Conservation (phyloP, 1,139 yeast genomes). For the Protomyces macrosporus region DNA sequence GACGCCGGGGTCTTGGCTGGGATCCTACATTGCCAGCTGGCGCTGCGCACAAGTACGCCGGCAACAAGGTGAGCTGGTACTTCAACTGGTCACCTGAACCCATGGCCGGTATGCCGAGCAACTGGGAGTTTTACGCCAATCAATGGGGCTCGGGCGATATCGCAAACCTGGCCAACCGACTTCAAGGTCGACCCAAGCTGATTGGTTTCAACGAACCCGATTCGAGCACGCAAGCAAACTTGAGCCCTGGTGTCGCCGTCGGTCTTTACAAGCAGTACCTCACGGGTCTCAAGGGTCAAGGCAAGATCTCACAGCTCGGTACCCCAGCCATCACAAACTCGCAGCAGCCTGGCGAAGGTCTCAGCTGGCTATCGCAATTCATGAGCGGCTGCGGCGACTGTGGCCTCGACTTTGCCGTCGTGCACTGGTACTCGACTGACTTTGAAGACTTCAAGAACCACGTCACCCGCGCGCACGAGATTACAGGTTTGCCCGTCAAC, state of each 20-base stretch:
- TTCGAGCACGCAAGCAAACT: constrained; percentile 18
- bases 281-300: constrained; percentile 3
- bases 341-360: constrained; percentile 10
- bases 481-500: constrained; percentile 22
- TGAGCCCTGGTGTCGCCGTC: constrained; percentile 10
- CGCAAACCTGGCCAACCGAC: constrained; percentile 5
- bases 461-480: constrained; percentile 16
- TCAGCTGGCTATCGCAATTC: constrained; percentile 15
- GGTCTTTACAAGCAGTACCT: constrained; percentile 15
- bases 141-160: constrained; percentile 16
- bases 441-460: constrained; percentile 21
- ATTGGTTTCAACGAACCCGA: constrained; percentile 27
- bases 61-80: constrained; percentile 19
- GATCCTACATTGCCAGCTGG: constrained; percentile 3
- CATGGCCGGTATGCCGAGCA: constrained; percentile 12
- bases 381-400: constrained; percentile 17
- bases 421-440: constrained; percentile 18
- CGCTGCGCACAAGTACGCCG: not conserved
- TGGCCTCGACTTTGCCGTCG: constrained; percentile 22
- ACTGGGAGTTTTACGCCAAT: constrained; percentile 22
- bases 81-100: constrained; percentile 24
- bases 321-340: constrained; percentile 26
- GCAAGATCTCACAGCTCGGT: constrained; percentile 19
- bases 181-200: constrained; percentile 11
- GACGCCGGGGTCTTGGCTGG: constrained; percentile 21